phyloP scores from a whole-genome alignment of 176 grass and related monocot genomes.

The Ensete glaucum region DNA sequence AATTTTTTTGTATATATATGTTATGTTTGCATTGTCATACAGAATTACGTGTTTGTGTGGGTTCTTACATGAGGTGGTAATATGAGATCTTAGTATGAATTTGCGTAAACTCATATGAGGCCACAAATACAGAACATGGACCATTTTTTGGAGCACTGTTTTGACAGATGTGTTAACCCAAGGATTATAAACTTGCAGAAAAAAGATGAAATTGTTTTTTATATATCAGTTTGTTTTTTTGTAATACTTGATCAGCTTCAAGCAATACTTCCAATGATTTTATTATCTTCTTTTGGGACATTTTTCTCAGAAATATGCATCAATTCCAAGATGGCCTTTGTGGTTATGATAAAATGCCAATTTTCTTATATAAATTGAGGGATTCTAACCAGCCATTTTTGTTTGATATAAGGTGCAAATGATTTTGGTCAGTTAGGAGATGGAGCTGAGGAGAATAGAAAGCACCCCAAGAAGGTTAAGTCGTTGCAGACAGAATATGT shows the following conservation, averaged over 20 bases:
- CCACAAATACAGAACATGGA: too few relatives aligned
- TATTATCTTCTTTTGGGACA: neutral
- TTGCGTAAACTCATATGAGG: too few relatives aligned
- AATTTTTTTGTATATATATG: too few relatives aligned
- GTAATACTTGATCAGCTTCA: too few relatives aligned
- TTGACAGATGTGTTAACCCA: neutral
- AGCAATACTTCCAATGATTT: too few relatives aligned
- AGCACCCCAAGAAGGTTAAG: constrained; percentile 68
- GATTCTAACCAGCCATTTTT: neutral
- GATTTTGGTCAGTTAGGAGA: constrained; percentile 95
- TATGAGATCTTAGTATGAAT: too few relatives aligned
- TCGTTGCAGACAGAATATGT: constrained; percentile 64
- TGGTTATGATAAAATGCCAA: neutral
- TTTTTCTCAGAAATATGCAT: neutral
- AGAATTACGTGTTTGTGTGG: too few relatives aligned
- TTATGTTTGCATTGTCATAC: too few relatives aligned
- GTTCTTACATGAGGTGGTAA: too few relatives aligned
- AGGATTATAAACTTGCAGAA: too few relatives aligned
- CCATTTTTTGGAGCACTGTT: neutral
- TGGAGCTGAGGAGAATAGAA: constrained; percentile 70
- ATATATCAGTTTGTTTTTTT: too few relatives aligned
- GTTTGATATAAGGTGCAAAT: constrained; percentile 52
- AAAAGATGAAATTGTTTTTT: too few relatives aligned
- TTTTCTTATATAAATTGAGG: neutral
- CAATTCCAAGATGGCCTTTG: neutral